Percentiles rank a stretch among this genome's conserved stretches.
phyloP scores from a whole-genome alignment of 352 stramenopile species.

The Phytophthora quininea region DNA sequence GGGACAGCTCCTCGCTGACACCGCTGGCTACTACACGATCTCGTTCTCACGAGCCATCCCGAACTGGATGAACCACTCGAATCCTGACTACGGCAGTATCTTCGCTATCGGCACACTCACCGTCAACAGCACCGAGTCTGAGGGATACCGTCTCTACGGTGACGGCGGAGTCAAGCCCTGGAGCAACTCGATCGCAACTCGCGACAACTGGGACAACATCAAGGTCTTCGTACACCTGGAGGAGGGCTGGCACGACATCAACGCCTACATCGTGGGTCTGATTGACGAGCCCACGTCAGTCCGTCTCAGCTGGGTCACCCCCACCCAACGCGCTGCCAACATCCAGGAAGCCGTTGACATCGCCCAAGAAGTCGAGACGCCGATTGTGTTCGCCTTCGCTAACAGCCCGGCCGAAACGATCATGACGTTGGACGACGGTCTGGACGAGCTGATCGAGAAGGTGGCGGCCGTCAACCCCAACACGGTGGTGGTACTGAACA shows the following conservation, averaged over 20 bases:
- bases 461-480: constrained; percentile 39
- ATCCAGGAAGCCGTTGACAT: constrained; percentile 39
- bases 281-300: constrained; percentile 37
- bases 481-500: constrained; percentile 43
- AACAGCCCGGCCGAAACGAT: constrained; percentile 31
- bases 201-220: constrained; percentile 41
- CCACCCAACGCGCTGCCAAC: constrained; percentile 34
- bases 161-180: constrained; percentile 36
- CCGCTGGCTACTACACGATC: constrained; percentile 36
- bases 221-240: constrained; percentile 37
- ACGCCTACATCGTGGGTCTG: constrained; percentile 29
- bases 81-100: constrained; percentile 27
- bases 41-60: constrained; percentile 34
- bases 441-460: constrained; percentile 35
- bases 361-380: constrained; percentile 33
- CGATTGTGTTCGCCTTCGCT: constrained; percentile 39
- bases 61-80: constrained; percentile 35
- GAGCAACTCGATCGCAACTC: constrained; percentile 39
- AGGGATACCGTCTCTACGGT: constrained; percentile 33
- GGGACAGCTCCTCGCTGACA: constrained; percentile 33
- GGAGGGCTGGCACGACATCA: constrained; percentile 33
- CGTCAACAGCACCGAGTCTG: constrained; percentile 27
- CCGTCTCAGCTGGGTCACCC: constrained; percentile 37
- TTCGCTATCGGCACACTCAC: constrained; percentile 28
- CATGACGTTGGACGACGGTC: constrained; percentile 33